These are phyloP conservation scores for Neurospora sp. DNA, from an alignment of 495 filamentous ascomycete species.

Conservation along the genomic window DNA sequence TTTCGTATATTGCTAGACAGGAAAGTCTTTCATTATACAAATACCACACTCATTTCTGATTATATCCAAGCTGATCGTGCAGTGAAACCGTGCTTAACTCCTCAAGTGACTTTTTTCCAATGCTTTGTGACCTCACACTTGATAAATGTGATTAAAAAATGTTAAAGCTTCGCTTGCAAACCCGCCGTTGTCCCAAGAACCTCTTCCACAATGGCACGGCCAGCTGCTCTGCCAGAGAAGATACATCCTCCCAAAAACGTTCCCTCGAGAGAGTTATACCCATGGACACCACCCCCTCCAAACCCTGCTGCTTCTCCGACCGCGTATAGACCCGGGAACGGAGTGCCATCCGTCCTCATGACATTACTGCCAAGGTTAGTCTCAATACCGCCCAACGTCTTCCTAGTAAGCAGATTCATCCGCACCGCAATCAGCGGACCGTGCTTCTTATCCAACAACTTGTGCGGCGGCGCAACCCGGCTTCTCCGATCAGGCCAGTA, in stretches of 20 bases:
- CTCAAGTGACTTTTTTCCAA: background rate
- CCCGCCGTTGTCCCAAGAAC: slow-evolving; percentile 12
- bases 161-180: background rate
- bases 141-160: background rate
- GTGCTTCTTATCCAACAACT: slow-evolving; percentile 34
- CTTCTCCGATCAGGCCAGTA: slow-evolving; percentile 37
- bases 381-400: slow-evolving; percentile 44
- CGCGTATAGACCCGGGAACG: slow-evolving; percentile 39
- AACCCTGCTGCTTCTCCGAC: slow-evolving; percentile 45
- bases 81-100: background rate
- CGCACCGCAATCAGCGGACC: slow-evolving; percentile 41
- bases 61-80: background rate
- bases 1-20: background rate
- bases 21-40: background rate
- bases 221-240: slow-evolving; percentile 39
- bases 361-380: slow-evolving; percentile 40
- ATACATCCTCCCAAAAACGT: slow-evolving; percentile 40
- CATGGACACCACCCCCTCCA: slow-evolving; percentile 43
- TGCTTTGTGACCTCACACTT: background rate
- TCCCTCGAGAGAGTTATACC: slow-evolving; percentile 41
- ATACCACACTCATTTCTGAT: background rate
- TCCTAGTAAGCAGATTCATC: slow-evolving; percentile 42
- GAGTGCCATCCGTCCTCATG: slow-evolving; percentile 29
- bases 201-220: slow-evolving; percentile 32
- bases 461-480: slow-evolving; percentile 35